Base-by-base conservation (phyloP, 768 basidiomycete genomes). In the Gymnopilus dilepis region DNA sequence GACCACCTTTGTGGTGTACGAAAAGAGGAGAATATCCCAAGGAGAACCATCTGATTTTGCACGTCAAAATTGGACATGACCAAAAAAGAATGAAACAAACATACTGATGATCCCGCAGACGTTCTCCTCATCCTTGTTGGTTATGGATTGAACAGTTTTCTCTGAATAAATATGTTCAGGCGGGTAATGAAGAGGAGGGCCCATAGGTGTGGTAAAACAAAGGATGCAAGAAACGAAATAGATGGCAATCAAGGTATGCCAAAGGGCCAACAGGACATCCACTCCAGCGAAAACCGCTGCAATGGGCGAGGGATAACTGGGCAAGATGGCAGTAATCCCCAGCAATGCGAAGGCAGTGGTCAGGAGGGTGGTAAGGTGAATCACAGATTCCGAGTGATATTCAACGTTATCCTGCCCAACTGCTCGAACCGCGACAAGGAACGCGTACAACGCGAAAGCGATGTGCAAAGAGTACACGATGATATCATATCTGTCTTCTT, bases 101-200 rank as follows among this genome's bases (percentile, higher is more conserved):
- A 4, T 71, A 84, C 86, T 79, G 33, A 80, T 77, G 22, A 85
- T 69, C 0, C 90, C 90, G 51, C 85, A 88, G 17, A 96, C 92
- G 67, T 96, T 97, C 62, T 89, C 83, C 38, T 82, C 74, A n/a
- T 84, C 83, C n/a, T 73, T 73, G 59, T 88, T 90, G 6, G 89
- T 90, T 40, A 82, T 80, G 3, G 78, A 71, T 57, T 80, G 77
- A 34, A 91, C 77, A 0, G 80, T 84, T 74, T 92, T 93, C 51
- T 88, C 82, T 0, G 90, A 85, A 70, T 95, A 95, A 34, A 96
- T 88, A 11, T 76, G 75, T 58, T 87, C 82, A n/a, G 87, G 78
- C 0, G 91, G 89, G 68, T 86, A 92, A 69, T 93, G 85, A 5
- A 96, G 77, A 8, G 80, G 76, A 0, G 95, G 95, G 0, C 94